Base-by-base conservation (phyloP, 2,329 filamentous ascomycete species). In the Elsinoe arachidis region DNA sequence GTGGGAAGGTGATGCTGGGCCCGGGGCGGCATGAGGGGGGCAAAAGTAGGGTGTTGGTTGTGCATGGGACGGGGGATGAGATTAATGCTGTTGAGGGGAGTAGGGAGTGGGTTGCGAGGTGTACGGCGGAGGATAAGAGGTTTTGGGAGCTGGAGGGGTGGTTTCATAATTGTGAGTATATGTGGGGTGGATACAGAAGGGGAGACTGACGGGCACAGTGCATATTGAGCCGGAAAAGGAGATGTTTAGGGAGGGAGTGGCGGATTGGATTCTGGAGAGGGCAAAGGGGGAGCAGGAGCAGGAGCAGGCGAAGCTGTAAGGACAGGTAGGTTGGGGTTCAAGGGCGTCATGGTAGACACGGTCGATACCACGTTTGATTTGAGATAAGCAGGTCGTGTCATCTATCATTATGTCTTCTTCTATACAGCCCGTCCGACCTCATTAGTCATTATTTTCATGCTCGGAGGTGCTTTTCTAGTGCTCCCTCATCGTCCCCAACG, bases 121-220 rank as follows among this genome's bases (percentile, higher is more conserved):
- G 79, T 23, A 70, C 73, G 52, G 74, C 87, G 5, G 74, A 78
- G 63, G 89, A 95, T 69, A 87, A 83, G 67, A 80, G 79, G 61
- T 84, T 89, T 67, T 86, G 82, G 74, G 72, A 76, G 17, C 96
- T 93, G 69, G 82, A 87, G 30, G 90, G 87, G 9, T 87, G 80
- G 68, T 90, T 83, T 69, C 91, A 96, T 73, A 86, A 88, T 73
- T 70, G 76, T 78, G 63, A 70, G 75, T 70, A 11, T 10, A 21
- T 7, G 21, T 3, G 21, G 19, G 5, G 17, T 37, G 14, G 15
- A 21, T 26, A 3, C 5, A 9, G 34, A 9, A 17, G 34, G 11
- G 15, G 37, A 19, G 10, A 37, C 52, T 55, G 37, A 55, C 52
- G 7, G 2, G 33, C 3, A 19, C 35, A 56, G 54, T 56, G 39